Percentiles rank a stretch among this genome's conserved stretches.
Evolutionary conservation across 2,329 filamentous ascomycete genomes (phyloP).

Genomic region (Aspergillus aculeatus): DNA sequence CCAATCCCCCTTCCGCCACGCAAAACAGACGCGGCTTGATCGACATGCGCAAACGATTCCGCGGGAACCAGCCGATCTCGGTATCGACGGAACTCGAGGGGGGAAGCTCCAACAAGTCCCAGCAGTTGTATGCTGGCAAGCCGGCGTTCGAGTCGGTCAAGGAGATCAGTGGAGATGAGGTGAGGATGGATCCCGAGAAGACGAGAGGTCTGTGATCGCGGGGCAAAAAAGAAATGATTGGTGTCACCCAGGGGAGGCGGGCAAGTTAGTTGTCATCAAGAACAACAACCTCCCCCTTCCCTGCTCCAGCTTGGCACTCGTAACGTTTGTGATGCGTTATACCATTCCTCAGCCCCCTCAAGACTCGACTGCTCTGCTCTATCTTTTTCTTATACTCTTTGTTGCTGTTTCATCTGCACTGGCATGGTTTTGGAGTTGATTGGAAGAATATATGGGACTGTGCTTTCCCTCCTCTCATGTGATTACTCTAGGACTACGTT

Average conservation of each 20-base stretch:
- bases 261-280: not conserved
- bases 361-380: not conserved
- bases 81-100: slow-evolving; percentile 64
- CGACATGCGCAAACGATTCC: slow-evolving; percentile 98
- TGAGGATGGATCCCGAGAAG: slow-evolving; percentile 49
- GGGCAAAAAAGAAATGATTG: not conserved
- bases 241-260: too few relatives aligned
- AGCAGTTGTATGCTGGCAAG: slow-evolving; percentile 77
- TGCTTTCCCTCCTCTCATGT: not conserved
- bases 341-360: not conserved
- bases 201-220: slow-evolving; percentile 42
- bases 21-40: slow-evolving; percentile 71
- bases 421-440: slow-evolving; percentile 6
- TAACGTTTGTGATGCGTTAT: not conserved
- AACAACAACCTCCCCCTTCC: not conserved
- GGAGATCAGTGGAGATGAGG: slow-evolving; percentile 66
- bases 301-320: not conserved
- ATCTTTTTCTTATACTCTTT: not conserved
- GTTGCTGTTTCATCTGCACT: not conserved
- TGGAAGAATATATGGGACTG: not conserved
- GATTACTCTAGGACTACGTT: not conserved
- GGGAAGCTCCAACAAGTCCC: slow-evolving; percentile 46
- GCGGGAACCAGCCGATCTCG: slow-evolving; percentile 84
- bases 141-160: slow-evolving; percentile 67
- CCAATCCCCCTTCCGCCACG: too few relatives aligned